Base-by-base conservation (phyloP, 805 yeast genomes). In the Kuraishia floccosa region DNA sequence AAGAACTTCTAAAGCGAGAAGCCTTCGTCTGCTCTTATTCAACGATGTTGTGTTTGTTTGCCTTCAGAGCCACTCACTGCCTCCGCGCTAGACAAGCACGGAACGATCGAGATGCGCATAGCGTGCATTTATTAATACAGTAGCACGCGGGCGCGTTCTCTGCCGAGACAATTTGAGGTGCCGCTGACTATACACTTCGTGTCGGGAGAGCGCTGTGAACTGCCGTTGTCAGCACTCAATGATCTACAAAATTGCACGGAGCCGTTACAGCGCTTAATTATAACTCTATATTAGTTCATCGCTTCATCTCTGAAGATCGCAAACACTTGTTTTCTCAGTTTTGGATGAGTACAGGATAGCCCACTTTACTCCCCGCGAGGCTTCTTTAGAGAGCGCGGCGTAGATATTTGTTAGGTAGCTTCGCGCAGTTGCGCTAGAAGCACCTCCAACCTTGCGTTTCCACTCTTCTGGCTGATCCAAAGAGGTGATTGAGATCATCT, bases 371-470 rank as follows among this genome's bases (percentile, higher is more conserved):
- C 87, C 85, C 44, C 73, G 72, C 1, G 72, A 44, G 2, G 79
- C 73, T 41, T 89, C 97, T 41, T 78, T 84, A 4, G 68, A 58
- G 30, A 89, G 61, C 1, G 84, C 71, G 39, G 70, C 74, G 50
- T 80, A 80, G 10, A 91, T 77, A 34, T 74, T 76, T 13, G 72
- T 57, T 7, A 89, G 77, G 54, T 80, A 87, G 33, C 86, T 84
- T 50, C 85, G 65, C 11, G 94, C 93, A 1, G 76, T 65, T 4
- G 91, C 61, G 42, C 74, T 81, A n/a, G 83, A 75, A 3, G 80
- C 71, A 13, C 89, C 85, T 6, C 87, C 82, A 4, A 89, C 85
- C 41, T 82, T 80, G 43, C 93, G 68, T 31, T 78, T 58, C 84
- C 85, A 77, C 63, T 83, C 89, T 38, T 84, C 94, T 30, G 73